Base-by-base conservation (phyloP, 306 rosid species). In the Medicago ruthenica region DNA sequence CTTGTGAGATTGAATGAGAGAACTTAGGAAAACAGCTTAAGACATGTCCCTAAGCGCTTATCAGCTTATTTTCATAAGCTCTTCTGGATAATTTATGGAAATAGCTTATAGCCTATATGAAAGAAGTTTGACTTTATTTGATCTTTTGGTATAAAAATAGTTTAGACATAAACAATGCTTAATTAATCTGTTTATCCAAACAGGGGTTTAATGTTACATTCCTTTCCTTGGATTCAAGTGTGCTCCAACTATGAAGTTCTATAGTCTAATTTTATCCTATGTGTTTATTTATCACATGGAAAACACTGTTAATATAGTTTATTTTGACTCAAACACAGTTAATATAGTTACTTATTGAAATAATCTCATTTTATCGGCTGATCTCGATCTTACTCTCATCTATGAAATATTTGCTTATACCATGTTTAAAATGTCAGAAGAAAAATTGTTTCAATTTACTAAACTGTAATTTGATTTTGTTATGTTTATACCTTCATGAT, bases 401-500 rank as follows among this genome's bases (percentile, higher is more conserved):
- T 27, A 27, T 27, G 31, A 27, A 27, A 3, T 27, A 27, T 27
- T 27, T 27, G 31, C 31, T 27, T 27, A 27, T 27, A 27, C 42
- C 42, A 44, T 11, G 48, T 44, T 44, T 11, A 44, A 44, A 12
- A 44, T 1, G 51, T 45, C 1, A 13, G 16, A 45, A 45, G 13
- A 42, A 24, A 45, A 45, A 45, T 12, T 45, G 51, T 45, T 45
- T 53, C 22, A 53, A 16, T 53, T 53, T 53, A 7, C 59, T 8
- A 8, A 8, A 20, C 10, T 73, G 70, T 68, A 47, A 68, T 42
- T 72, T 57, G 2, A 44, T 27, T 64, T 15, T 11, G 14, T 54
- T 40, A 67, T 31, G n/a, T 40, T 34, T 75, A n/a, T 74, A 15
- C 74, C 81, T 51, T 83, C 82, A 10, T 81, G 67, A 79, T 78